Percentiles rank a stretch among this genome's conserved stretches.
Evolutionary conservation across 2,329 filamentous ascomycete species (phyloP).

Genomic region (Verticillium dahliae): DNA sequence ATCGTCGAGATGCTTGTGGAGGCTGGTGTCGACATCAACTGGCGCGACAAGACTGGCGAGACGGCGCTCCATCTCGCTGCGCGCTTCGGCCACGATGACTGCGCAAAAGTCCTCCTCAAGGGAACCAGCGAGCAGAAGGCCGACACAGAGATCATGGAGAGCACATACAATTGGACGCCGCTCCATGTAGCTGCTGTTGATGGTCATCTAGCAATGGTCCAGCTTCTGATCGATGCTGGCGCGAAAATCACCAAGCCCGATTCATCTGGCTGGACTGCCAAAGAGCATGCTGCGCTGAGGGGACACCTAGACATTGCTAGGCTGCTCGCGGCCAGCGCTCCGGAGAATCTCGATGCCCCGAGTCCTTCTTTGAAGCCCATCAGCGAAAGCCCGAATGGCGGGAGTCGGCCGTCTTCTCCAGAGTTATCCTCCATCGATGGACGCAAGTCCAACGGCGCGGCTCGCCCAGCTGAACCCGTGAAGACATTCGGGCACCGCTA

Average conservation of each 20-base stretch:
- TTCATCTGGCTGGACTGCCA: conserved; percentile 88
- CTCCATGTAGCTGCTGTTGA: conserved; percentile 90
- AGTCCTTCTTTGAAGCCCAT: conserved; percentile 5
- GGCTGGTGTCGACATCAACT: conserved; percentile 88
- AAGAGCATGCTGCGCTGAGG: conserved; percentile 84
- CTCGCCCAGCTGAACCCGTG: conserved; percentile 64
- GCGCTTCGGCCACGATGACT: conserved; percentile 77
- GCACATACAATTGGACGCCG: conserved; percentile 90
- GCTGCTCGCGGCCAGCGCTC: conserved; percentile 46
- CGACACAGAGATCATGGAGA: conserved; percentile 71
- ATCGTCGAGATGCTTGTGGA: conserved; percentile 87
- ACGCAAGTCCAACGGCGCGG: conserved; percentile 43
- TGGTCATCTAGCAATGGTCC: conserved; percentile 67
- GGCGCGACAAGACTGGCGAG: conserved; percentile 83
- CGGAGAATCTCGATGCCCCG: conserved; percentile 14
- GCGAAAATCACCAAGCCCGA: conserved; percentile 70
- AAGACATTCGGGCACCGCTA: conserved; percentile 97
- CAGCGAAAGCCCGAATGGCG: conserved; percentile 6
- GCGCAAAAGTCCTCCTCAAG: conserved; percentile 67
- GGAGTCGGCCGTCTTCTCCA: conserved; percentile 25
- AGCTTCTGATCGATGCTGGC: conserved; percentile 71
- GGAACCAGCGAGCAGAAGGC: conserved; percentile 66
- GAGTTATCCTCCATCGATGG: conserved; percentile 57
- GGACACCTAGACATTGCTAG: conserved; percentile 79
- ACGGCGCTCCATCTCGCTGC: conserved; percentile 89